Conservation (phyloP, 1,284 basidiomycete genomes). For the Crocinoboletus sp. region DNA sequence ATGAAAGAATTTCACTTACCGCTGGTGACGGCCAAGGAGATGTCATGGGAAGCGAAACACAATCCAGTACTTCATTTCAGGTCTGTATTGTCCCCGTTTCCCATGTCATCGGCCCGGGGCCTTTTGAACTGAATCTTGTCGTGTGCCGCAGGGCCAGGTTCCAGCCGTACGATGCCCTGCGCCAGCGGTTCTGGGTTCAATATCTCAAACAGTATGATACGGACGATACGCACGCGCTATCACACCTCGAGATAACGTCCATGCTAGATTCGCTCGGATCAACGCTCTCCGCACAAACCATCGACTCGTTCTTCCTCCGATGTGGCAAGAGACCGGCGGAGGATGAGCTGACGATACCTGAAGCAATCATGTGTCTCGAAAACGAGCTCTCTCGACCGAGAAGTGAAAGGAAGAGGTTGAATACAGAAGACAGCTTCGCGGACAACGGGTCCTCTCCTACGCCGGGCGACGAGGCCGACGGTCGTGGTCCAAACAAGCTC, state of each 20-base stretch:
- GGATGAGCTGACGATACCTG: slow-evolving; percentile 76
- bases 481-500: slow-evolving; percentile 14
- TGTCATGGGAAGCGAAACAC: slow-evolving; percentile 61
- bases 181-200: slow-evolving; percentile 90
- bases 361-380: slow-evolving; percentile 80
- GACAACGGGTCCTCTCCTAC: slow-evolving; percentile 40
- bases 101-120: neutral
- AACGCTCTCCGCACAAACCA: slow-evolving; percentile 78
- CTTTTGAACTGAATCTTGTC: slow-evolving; percentile 7
- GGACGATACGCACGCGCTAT: slow-evolving; percentile 78
- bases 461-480: slow-evolving; percentile 34
- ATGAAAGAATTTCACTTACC: slow-evolving; percentile 68
- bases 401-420: slow-evolving; percentile 63
- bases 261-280: slow-evolving; percentile 98
- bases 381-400: slow-evolving; percentile 68
- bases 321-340: slow-evolving; percentile 62
- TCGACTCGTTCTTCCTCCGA: slow-evolving; percentile 76
- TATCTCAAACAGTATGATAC: slow-evolving; percentile 91
- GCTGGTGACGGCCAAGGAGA: slow-evolving; percentile 51
- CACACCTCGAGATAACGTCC: slow-evolving; percentile 85
- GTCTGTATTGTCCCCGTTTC: slow-evolving; percentile 34
- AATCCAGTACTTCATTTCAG: slow-evolving; percentile 57
- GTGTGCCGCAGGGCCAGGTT: slow-evolving; percentile 70
- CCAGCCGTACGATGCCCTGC: slow-evolving; percentile 89
- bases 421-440: slow-evolving; percentile 37